Base-by-base conservation (phyloP, 139 green algal genomes). In the Deuterostichococcus epilithicus region DNA sequence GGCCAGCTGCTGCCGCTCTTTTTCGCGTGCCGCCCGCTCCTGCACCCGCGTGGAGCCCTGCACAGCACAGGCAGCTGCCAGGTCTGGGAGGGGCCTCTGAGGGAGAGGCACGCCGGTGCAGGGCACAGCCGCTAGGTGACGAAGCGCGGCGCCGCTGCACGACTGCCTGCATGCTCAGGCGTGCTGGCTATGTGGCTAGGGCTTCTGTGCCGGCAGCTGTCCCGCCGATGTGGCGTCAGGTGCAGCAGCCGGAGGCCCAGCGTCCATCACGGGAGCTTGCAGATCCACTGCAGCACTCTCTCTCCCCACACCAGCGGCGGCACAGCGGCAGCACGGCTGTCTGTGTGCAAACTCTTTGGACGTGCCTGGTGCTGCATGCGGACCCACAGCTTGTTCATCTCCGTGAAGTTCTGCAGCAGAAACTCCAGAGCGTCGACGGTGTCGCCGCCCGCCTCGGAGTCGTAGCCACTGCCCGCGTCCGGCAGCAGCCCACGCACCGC, bases 331-430 rank as follows among this genome's bases (percentile, higher is more conserved):
- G 26, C 69, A 10, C 5, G 78, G 72, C 66, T 78, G 72, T 82
- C 78, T 34, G 44, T 58, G 30, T 33, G 39, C 26, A 32, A 58
- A 65, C 81, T n/a, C n/a, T n/a, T n/a, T n/a, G n/a, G n/a, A n/a
- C n/a, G n/a, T 20, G 20, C 86, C 84, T 95, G 90, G 71, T 93
- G 87, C 82, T 90, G 82, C 92, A 97, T 97, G 68, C 93, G 85
- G 26, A 96, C 92, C 93, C 93, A 99, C 77, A 99, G 92, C 91
- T 98, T 98, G 90, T 99, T 99, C 94, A 98, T 99, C 81, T 99
- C 96, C 2, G 94, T 97, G 82, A 99, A 99, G 84, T 99, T 99
- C 70, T 91, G 84, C 44, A 99, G 87, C 75, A 98, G 79, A 79
- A 99, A 99, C 73, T 98, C 93, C 3, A 98, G 78, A 2, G 95